Base-by-base conservation (phyloP, 2,329 filamentous ascomycete genomes). In the Penicillium brevicompactum region DNA sequence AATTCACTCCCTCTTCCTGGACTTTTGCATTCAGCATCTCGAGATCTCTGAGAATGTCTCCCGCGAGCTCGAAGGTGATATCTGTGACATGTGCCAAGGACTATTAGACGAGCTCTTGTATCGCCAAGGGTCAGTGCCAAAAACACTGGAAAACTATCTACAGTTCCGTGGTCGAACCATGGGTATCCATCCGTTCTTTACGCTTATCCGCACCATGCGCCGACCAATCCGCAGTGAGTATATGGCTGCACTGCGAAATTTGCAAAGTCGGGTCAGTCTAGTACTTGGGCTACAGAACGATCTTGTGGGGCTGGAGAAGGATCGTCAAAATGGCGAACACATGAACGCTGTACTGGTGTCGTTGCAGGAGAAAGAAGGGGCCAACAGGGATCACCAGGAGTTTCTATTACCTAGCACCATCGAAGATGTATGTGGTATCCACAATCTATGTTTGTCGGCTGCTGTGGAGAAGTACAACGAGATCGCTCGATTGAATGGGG, bases 301-400 rank as follows among this genome's bases (percentile, higher is more conserved):
- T 16, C 50, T 53, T 13, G 50, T 53, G 11, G 50, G 50, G 5
- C 37, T 53, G 11, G 50, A 53, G 16, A 53, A 53, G 32, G 50
- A 53, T 34, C 50, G 34, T 34, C 50, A 37, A 6, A 48, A 53
- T 9, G 50, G 50, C 10, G 50, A 53, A 34, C 14, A 44, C 5
- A 53, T 53, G 50, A 53, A 53, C 21, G 50, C 50, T 16, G 50
- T 53, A 18, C 32, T 53, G 14, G 44, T 53, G 7, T 53, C 44
- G 4, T 4, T 53, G 5, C 27, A 49, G 10, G 50, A 53, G n/a
- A 24, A 48, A 27, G 10, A 13, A 5, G 27, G 37, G 3, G 24
- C 2, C 1, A 27, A 53, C 32, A 2, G 18, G 7, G 44, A 48
- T 11, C 13, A 11, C 34, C 32, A 18, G 18, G 1, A 34, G 9